phyloP scores from a whole-genome alignment of 2,329 filamentous ascomycete species.

The Nemania abortiva region DNA sequence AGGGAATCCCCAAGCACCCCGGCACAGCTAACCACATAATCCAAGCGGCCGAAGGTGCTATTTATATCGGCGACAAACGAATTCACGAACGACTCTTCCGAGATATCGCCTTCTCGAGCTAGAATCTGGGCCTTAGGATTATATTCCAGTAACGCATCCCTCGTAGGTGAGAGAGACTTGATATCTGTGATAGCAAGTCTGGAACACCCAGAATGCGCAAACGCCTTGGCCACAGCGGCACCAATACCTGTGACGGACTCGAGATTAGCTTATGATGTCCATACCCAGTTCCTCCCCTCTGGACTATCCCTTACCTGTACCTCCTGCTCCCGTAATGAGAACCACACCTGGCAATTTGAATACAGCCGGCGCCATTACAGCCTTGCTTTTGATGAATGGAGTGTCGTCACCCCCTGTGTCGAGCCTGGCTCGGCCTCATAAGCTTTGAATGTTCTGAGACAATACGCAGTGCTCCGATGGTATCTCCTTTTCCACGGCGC shows the following conservation, averaged over 20 bases:
- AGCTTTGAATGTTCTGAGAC: neutral
- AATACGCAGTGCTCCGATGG: neutral
- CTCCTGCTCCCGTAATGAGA: conserved; percentile 61
- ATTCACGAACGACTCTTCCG: conserved; percentile 59
- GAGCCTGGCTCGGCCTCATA: neutral
- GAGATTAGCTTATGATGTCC: conserved; percentile 5
- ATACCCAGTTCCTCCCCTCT: neutral
- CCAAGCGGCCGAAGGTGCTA: conserved; percentile 59
- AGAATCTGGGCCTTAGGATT: conserved; percentile 54
- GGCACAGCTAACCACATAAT: conserved; percentile 69
- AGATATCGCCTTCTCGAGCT: conserved; percentile 59
- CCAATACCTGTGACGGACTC: conserved; percentile 62
- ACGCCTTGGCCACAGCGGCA: conserved; percentile 63
- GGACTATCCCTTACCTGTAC: conserved; percentile 54
- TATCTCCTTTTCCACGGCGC: neutral
- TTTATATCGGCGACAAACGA: conserved; percentile 52
- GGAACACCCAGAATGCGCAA: conserved; percentile 63
- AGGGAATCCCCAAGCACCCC: conserved; percentile 61
- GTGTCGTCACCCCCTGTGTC: neutral
- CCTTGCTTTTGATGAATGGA: neutral
- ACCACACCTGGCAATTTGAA: conserved; percentile 59
- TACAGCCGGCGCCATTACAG: conserved; percentile 32
- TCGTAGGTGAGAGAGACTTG: conserved; percentile 57
- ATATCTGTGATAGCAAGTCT: conserved; percentile 68
- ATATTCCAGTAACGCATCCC: conserved; percentile 50